These are phyloP conservation scores for Lobosporangium transversale DNA, from an alignment of 192 early-diverging fungal species.

Conservation along the genomic window DNA sequence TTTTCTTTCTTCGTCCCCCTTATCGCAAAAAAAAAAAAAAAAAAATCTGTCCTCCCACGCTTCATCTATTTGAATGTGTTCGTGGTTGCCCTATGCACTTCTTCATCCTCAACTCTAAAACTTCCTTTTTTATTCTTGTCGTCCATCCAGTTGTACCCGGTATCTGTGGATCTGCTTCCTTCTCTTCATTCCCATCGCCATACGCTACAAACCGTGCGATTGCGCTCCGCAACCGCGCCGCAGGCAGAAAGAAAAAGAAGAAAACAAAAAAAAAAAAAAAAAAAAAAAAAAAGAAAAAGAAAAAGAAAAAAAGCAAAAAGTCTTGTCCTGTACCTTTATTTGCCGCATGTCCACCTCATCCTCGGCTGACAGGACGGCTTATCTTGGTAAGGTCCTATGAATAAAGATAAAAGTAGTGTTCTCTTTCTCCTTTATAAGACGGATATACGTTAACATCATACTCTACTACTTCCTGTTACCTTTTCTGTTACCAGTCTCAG, in stretches of 20 bases:
- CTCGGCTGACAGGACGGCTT: slow-evolving; percentile 46
- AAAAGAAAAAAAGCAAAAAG: too few species aligned
- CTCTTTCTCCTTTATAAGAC: too few species aligned
- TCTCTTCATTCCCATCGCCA: neutral
- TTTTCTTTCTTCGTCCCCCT: neutral
- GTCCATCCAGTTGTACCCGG: too few species aligned
- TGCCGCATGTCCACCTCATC: slow-evolving; percentile 48
- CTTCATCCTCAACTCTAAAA: neutral
- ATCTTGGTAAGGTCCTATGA: slow-evolving; percentile 40
- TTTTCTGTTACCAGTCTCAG: slow-evolving; percentile 20
- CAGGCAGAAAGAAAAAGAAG: too few species aligned
- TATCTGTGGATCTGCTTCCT: neutral
- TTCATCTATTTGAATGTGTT: neutral
- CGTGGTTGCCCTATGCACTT: neutral
- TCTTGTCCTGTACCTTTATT: neutral
- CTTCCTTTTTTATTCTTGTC: neutral
- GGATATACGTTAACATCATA: neutral
- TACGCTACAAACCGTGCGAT: neutral
- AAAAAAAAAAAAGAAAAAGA: too few species aligned
- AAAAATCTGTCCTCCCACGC: too few species aligned
- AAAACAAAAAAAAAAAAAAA: too few species aligned
- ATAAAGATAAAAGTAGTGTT: too few species aligned
- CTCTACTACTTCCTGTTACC: neutral
- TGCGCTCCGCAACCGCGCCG: too few species aligned
- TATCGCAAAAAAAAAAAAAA: neutral